These are phyloP conservation scores for Penicillium flavigenum DNA, from an alignment of 495 filamentous ascomycete species.

Conservation along the genomic window DNA sequence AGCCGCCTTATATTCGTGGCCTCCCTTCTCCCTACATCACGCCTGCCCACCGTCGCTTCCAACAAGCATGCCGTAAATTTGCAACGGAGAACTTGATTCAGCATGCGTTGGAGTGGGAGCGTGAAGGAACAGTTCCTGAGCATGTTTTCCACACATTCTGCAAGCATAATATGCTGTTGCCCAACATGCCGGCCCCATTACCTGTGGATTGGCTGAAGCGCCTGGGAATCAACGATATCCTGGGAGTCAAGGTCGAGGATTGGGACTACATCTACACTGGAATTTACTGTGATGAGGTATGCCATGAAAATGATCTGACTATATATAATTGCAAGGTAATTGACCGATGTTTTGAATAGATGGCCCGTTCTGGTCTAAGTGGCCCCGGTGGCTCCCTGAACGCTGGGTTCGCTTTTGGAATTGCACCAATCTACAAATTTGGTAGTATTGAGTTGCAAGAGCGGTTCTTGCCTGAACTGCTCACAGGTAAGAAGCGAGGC, in stretches of 20 bases:
- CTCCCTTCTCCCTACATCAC: constrained; percentile 71
- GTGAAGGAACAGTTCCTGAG: constrained; percentile 56
- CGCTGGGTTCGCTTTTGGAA: constrained; percentile 67
- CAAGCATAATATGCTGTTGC: constrained; percentile 61
- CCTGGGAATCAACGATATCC: constrained; percentile 61
- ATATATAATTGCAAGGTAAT: not conserved
- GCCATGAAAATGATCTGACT: no score
- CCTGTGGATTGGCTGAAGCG: constrained; percentile 65
- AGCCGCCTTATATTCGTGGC: constrained; percentile 68
- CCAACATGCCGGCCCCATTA: constrained; percentile 63
- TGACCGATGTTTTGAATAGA: constrained; percentile 30
- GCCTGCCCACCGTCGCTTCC: constrained; percentile 59
- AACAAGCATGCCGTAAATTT: constrained; percentile 65
- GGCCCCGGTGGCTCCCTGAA: constrained; percentile 61
- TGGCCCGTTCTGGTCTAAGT: constrained; percentile 61
- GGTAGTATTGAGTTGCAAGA: constrained; percentile 60
- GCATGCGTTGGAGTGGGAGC: constrained; percentile 67
- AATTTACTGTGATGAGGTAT: constrained; percentile 66
- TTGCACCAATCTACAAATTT: constrained; percentile 70
- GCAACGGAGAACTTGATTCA: constrained; percentile 57
- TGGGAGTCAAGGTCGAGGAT: constrained; percentile 70
- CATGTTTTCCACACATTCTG: constrained; percentile 63
- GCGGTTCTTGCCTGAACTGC: constrained; percentile 60
- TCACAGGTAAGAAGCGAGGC: constrained; percentile 62
- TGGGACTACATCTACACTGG: constrained; percentile 71